phyloP scores from a whole-genome alignment of 139 green algal species.

The Ettlia oleoabundans region DNA sequence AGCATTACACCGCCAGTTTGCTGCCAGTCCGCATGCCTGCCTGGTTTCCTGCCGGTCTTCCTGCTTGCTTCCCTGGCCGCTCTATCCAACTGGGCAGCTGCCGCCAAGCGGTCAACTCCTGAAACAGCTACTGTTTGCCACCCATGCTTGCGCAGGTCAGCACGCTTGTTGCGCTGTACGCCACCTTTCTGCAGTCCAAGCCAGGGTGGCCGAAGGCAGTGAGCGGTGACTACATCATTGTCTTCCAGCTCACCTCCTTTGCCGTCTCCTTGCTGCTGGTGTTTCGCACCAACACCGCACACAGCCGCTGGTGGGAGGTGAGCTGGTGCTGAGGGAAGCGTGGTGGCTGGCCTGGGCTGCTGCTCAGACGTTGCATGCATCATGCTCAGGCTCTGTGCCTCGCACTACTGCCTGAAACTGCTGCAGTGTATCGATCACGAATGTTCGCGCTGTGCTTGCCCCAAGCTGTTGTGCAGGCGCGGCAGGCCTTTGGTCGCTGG shows the following conservation, averaged over 20 bases:
- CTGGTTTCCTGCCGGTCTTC: background rate
- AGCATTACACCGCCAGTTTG: background rate
- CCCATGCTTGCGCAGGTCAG: background rate
- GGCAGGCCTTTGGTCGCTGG: conserved; percentile 23
- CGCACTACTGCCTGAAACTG: too few species aligned
- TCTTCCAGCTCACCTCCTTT: conserved; percentile 50
- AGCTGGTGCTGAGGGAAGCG: too few species aligned
- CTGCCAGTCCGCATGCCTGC: background rate
- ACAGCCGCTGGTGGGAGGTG: conserved; percentile 62
- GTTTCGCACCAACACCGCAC: conserved; percentile 58
- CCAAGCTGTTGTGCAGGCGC: background rate
- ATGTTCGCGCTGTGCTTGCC: background rate
- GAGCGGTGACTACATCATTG: conserved; percentile 6
- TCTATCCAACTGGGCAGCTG: too few species aligned
- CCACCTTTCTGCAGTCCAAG: conserved; percentile 25
- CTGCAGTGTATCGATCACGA: background rate
- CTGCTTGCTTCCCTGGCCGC: background rate
- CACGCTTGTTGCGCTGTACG: conserved; percentile 4
- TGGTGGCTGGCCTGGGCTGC: too few species aligned
- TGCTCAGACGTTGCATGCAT: background rate
- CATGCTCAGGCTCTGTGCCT: background rate
- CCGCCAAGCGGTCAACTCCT: too few species aligned
- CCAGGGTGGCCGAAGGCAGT: conserved; percentile 7
- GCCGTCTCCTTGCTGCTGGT: conserved; percentile 60
- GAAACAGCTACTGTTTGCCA: too few species aligned